phyloP scores from a whole-genome alignment of 768 basidiomycete species.

The Hypholoma sublateritium region DNA sequence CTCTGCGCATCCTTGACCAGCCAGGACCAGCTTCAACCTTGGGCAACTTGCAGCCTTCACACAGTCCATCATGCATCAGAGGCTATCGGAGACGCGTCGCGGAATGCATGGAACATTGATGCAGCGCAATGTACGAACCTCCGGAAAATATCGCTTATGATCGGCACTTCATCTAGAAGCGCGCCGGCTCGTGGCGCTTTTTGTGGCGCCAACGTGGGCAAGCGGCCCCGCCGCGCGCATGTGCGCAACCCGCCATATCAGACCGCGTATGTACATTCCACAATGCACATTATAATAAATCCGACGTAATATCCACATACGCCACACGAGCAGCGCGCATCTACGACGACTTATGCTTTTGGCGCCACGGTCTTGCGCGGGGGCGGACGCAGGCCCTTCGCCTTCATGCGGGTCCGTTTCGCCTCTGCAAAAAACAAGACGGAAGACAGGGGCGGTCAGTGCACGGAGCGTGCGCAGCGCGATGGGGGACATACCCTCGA shows the following conservation, averaged over 20 bases:
- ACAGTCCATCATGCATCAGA: background rate
- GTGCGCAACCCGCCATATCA: background rate
- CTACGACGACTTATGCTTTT: constrained; percentile 23
- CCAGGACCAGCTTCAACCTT: no score
- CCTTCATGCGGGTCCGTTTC: constrained; percentile 74
- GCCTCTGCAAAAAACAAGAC: constrained; percentile 46
- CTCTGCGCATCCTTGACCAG: no score
- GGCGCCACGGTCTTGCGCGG: constrained; percentile 38
- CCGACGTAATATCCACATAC: background rate
- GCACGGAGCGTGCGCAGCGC: constrained; percentile 7
- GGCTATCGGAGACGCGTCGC: background rate
- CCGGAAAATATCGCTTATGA: no score
- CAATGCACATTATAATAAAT: background rate
- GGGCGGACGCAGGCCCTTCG: constrained; percentile 68
- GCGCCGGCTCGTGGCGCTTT: no score
- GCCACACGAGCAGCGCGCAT: background rate
- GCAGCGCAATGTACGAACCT: background rate
- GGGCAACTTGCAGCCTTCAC: no score
- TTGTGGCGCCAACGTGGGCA: background rate
- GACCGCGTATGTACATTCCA: background rate
- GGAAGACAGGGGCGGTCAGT: background rate
- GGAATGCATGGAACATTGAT: background rate
- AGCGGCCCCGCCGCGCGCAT: background rate
- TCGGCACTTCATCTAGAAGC: no score
- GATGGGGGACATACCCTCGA: constrained; percentile 63